These are phyloP conservation scores for Arthroderma sp. DNA, from an alignment of 2,329 filamentous ascomycete genomes.

Conservation along the genomic window DNA sequence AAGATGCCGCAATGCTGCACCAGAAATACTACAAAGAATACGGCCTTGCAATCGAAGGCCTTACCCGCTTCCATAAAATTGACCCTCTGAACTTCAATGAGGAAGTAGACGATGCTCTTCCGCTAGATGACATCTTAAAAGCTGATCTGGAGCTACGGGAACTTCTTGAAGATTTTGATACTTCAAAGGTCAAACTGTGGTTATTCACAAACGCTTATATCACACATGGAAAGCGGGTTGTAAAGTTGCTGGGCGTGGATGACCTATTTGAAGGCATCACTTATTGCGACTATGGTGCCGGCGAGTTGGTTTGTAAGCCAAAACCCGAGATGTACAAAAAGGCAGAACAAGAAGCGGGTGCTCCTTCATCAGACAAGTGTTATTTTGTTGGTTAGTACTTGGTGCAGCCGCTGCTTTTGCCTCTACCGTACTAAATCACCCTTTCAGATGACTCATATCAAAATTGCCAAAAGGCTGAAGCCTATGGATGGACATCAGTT, in stretches of 20 bases:
- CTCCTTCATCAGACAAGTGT: conserved; percentile 55
- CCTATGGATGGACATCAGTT: conserved; percentile 71
- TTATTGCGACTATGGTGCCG: conserved; percentile 72
- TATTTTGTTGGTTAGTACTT: conserved; percentile 76
- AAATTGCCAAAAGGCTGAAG: conserved; percentile 66
- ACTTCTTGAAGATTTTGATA: conserved; percentile 72
- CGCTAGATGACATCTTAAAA: conserved; percentile 70
- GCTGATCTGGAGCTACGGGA: conserved; percentile 61
- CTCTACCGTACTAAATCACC: neutral
- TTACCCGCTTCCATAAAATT: conserved; percentile 88
- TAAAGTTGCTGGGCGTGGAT: conserved; percentile 66
- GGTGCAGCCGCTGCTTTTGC: too few species aligned
- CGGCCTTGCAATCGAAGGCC: conserved; percentile 89
- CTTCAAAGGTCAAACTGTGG: conserved; percentile 73
- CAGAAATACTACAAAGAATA: conserved; percentile 90
- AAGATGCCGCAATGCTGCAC: conserved; percentile 78
- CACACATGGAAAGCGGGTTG: conserved; percentile 71
- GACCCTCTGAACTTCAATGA: conserved; percentile 88
- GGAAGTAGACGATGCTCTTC: conserved; percentile 88
- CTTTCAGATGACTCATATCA: conserved; percentile 65
- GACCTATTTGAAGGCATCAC: conserved; percentile 91
- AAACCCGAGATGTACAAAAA: conserved; percentile 70
- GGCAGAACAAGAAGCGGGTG: conserved; percentile 73
- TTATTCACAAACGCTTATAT: conserved; percentile 94
- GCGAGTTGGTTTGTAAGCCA: conserved; percentile 76